Base-by-base conservation (phyloP, 306 rosid genomes). In the Biancaea sappan region DNA sequence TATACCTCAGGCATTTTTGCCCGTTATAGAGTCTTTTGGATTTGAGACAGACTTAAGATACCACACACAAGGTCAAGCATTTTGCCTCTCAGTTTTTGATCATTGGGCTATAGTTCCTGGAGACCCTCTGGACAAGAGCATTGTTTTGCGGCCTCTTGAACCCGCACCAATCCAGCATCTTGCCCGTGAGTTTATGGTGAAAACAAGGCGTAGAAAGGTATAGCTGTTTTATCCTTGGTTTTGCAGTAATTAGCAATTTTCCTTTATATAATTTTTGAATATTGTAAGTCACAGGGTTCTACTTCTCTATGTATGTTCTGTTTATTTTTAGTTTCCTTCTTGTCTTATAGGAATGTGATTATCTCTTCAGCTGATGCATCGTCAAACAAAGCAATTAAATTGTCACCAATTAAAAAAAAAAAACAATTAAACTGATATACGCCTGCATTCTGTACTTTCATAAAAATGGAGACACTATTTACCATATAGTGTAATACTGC, bases 31-130 rank as follows among this genome's bases (percentile, higher is more conserved):
- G 83, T 95, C 98, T 16, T 95, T 95, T 60, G 99, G 99, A 24
- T 95, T 95, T 76, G 97, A 94, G 83, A 94, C 97, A 15, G 99
- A 94, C 85, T 79, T 94, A 88, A 89, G 99, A 81, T 95, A 95
- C 82, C 99, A 92, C 71, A 92, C 97, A 0, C 99, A 95, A 86
- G 99, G 99, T 61, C 99, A 95, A 82, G 99, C 99, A 21, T 90
- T 95, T 80, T 90, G 96, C 72, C 66, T 73, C 58, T 92, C 99
- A 15, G 93, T 75, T 62, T 92, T 95, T 75, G 98, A 95, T 84
- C 99, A 95, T 43, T 95, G 98, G 99, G 98, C 98, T 65, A 95
- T 95, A 46, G 99, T 95, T 88, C 99, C 99, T 43, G 99, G 99
- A 28, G 99, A 92, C 80, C 97, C 99, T 18, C 88, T 92, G 22